Evolutionary conservation across 1,284 basidiomycete genomes (phyloP).

Genomic region (Cystobasidiaceae sp.): DNA sequence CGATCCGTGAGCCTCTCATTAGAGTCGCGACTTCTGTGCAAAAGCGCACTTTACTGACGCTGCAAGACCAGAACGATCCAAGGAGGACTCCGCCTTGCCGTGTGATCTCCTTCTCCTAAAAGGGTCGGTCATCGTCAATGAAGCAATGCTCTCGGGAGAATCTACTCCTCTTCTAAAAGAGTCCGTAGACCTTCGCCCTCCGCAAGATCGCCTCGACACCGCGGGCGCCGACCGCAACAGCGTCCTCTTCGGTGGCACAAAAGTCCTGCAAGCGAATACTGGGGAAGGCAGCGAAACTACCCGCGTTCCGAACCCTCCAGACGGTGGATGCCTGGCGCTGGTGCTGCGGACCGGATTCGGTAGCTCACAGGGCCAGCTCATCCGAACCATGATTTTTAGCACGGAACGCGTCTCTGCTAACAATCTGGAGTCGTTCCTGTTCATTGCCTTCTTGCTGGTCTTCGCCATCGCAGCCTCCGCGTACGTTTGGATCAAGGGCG

Average conservation of each 20-base stretch:
- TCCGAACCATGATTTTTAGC: slow-evolving; percentile 95
- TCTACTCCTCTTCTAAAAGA: slow-evolving; percentile 92
- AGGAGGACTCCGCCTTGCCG: slow-evolving; percentile 77
- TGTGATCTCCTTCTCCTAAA: slow-evolving; percentile 82
- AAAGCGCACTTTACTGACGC: neutral
- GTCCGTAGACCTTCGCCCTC: slow-evolving; percentile 76
- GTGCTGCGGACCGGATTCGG: slow-evolving; percentile 94
- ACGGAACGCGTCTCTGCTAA: slow-evolving; percentile 91
- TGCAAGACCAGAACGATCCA: slow-evolving; percentile 57
- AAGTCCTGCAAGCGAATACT: slow-evolving; percentile 70
- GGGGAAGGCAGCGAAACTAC: slow-evolving; percentile 42
- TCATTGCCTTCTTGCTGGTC: slow-evolving; percentile 90
- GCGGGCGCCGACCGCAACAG: slow-evolving; percentile 78
- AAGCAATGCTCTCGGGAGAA: slow-evolving; percentile 95
- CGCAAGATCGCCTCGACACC: slow-evolving; percentile 68
- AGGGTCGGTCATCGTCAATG: slow-evolving; percentile 90
- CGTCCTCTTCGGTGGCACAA: slow-evolving; percentile 90
- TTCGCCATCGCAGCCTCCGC: slow-evolving; percentile 92
- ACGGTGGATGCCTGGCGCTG: slow-evolving; percentile 80
- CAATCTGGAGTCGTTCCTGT: slow-evolving; percentile 86
- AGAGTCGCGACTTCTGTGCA: neutral
- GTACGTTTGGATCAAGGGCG: slow-evolving; percentile 93
- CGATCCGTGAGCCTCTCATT: slow-evolving; percentile 51
- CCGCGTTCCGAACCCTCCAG: slow-evolving; percentile 57
- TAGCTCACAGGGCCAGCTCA: slow-evolving; percentile 89